phyloP scores from a whole-genome alignment of 2,329 filamentous ascomycete species.

The Trichoderma sp. region DNA sequence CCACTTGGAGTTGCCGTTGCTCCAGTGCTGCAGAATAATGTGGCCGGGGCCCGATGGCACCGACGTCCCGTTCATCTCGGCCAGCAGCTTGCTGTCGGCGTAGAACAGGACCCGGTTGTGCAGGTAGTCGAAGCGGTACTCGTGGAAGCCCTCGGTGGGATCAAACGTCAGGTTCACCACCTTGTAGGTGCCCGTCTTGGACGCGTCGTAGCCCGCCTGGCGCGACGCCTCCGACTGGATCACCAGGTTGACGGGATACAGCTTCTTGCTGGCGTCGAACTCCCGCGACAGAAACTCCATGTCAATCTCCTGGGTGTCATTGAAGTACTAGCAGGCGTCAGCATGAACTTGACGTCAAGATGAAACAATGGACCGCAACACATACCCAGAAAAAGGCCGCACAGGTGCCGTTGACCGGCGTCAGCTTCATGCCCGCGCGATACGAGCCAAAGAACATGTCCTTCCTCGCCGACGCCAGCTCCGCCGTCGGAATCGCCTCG shows the following conservation, averaged over 20 bases:
- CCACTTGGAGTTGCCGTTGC: slow-evolving; percentile 73
- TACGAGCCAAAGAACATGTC: slow-evolving; percentile 74
- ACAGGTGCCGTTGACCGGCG: slow-evolving; percentile 66
- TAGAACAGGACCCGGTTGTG: slow-evolving; percentile 67
- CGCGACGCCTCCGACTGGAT: slow-evolving; percentile 67
- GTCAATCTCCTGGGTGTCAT: slow-evolving; percentile 79
- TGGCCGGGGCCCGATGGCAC: slow-evolving; percentile 65
- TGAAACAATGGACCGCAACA: background rate
- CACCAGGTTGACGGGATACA: slow-evolving; percentile 71
- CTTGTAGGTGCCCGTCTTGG: slow-evolving; percentile 59
- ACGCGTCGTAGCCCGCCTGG: slow-evolving; percentile 63
- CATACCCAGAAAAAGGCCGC: slow-evolving; percentile 77
- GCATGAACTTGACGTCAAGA: background rate
- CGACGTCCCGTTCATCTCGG: slow-evolving; percentile 57
- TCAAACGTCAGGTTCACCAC: slow-evolving; percentile 65
- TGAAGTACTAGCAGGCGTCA: slow-evolving; percentile 61
- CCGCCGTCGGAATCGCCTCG: slow-evolving; percentile 61
- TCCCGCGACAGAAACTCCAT: slow-evolving; percentile 75
- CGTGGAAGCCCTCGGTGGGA: slow-evolving; percentile 67
- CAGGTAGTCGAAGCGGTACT: slow-evolving; percentile 78
- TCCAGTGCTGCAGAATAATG: slow-evolving; percentile 75
- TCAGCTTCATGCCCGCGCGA: slow-evolving; percentile 66
- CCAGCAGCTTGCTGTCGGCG: slow-evolving; percentile 62
- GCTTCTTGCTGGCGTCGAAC: slow-evolving; percentile 53
- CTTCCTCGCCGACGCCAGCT: slow-evolving; percentile 61